Base-by-base conservation (phyloP, 495 filamentous ascomycete genomes). In the Delitschia confertaspora region DNA sequence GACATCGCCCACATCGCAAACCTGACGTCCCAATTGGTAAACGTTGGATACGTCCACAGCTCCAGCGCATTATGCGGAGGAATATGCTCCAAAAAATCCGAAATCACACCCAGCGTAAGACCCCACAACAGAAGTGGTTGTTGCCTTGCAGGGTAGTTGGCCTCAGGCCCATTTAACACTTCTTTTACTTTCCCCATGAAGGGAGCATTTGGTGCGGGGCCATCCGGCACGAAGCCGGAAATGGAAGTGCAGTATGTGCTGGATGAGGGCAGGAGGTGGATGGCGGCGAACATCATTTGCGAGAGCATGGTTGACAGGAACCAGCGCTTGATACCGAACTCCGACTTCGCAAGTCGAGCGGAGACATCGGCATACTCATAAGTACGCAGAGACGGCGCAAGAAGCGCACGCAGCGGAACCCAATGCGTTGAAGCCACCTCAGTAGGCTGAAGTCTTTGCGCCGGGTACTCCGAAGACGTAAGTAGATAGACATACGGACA, bases 391-490 rank as follows among this genome's bases (percentile, higher is more conserved):
- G 63, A 65, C 3, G 82, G 74, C 1, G 78, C 73, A 19, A 83
- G 62, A 3, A 88, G 71, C 19, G 74, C 72, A 40, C 74, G 68
- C 1, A 87, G 60, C 6, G 83, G 74, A 16, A 88, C 80, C 83
- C 83, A 88, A 60, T 88, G 83, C 3, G 74, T 76, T 1, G 82
- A 80, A 22, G 75, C 78, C 6, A 86, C 80, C 63, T 88, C 83
- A 3, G 76, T 72, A 1, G 81, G 79, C 53, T 87, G 82, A 17
- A 87, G 65, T 14, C 66, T 66, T 11, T 87, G 65, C 6, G 73
- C 62, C 1, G 80, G 77, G 7, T 75, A 64, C 23, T 73, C 63
- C 29, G 71, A 71, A 19, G 66, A 69, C 9, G 75, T 80, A 23
- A 75, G 59, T 17, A 88, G 64, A 56, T 78, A 87, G 33, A 88